Base-by-base conservation (phyloP, 306 rosid genomes). In the Malus sieversii region DNA sequence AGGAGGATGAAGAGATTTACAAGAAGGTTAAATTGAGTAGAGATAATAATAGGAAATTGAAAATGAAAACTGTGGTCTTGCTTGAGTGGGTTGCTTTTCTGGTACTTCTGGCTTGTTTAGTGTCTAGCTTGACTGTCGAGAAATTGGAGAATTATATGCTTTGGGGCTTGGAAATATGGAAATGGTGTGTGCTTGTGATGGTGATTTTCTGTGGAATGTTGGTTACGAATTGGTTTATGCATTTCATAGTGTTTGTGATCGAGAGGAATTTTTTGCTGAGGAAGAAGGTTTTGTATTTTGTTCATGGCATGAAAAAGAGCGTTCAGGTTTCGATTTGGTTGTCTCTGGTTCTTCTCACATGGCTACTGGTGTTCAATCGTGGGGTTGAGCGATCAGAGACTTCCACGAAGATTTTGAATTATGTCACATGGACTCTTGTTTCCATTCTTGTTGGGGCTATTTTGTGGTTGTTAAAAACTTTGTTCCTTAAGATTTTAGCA, bases 231-330 rank as follows among this genome's bases (percentile, higher is more conserved):
- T 88, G 97, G 99, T 71, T 92, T 76, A 96, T 92, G 92, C 86
- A 53, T 77, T 22, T 90, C 40, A 10, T 90, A 30, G 96, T 96
- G 45, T 90, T 92, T 81, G 59, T 96, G 83, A 92, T 96, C 60
- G 99, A 96, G 80, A 76, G 82, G 72, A 96, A 96, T 87, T 92
- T 92, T 71, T 76, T 92, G 79, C 87, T 88, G 48, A 87, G 78
- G 89, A 92, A 86, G 82, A 96, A 90, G 79, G 97, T 92, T 52
- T 75, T 96, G 25, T 90, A 92, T 84, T 96, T 96, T 87, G 99
- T 96, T 67, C 93, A 96, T 86, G 99, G 97, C 15, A 74, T 96
- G 85, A 92, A 92, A 87, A 87, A 86, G 85, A 87, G 84, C 78
- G 96, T 89, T 44, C 86, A 86, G 82, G 85, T 88, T 72, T 89